Conservation (phyloP, 345 rosid species). For the Salix exigua region DNA sequence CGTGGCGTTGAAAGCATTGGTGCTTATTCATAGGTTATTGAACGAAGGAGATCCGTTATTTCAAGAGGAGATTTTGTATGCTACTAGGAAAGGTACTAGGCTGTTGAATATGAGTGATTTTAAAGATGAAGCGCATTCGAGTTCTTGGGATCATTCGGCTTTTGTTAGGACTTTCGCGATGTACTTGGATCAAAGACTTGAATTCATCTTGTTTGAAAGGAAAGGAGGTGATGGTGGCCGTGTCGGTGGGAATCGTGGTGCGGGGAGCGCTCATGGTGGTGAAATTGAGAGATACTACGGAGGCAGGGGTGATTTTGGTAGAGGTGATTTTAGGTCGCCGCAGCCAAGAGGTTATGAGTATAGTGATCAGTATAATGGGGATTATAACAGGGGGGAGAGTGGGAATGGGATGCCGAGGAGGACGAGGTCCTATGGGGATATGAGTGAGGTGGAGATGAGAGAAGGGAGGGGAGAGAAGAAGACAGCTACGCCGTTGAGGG, state of each 20-base stretch:
- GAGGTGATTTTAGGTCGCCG: slow-evolving; percentile 61
- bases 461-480: slow-evolving; percentile 25
- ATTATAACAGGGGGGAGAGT: slow-evolving; percentile 35
- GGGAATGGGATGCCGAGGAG: slow-evolving; percentile 46
- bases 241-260: slow-evolving; percentile 29
- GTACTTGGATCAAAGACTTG: slow-evolving; percentile 77
- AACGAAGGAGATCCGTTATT: slow-evolving; percentile 61
- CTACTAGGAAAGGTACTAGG: slow-evolving; percentile 71
- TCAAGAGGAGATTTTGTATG: slow-evolving; percentile 67
- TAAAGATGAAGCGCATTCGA: slow-evolving; percentile 89
- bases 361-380: slow-evolving; percentile 40
- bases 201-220: slow-evolving; percentile 54
- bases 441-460: slow-evolving; percentile 25
- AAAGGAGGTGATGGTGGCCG: slow-evolving; percentile 30
- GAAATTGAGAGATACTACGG: slow-evolving; percentile 41
- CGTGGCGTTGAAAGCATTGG: slow-evolving; percentile 73
- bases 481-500: slow-evolving; percentile 58
- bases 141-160: slow-evolving; percentile 85
- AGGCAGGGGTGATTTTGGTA: slow-evolving; percentile 31
- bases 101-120: slow-evolving; percentile 78
- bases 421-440: slow-evolving; percentile 75
- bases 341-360: slow-evolving; percentile 55
- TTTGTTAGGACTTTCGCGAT: slow-evolving; percentile 72
- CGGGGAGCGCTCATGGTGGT: slow-evolving; percentile 19
- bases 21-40: slow-evolving; percentile 68